Evolutionary conservation across 73 alveolate genomes (phyloP), one percentile per base, ranked within the genome.

Genomic region (Blepharisma stoltei): DNA sequence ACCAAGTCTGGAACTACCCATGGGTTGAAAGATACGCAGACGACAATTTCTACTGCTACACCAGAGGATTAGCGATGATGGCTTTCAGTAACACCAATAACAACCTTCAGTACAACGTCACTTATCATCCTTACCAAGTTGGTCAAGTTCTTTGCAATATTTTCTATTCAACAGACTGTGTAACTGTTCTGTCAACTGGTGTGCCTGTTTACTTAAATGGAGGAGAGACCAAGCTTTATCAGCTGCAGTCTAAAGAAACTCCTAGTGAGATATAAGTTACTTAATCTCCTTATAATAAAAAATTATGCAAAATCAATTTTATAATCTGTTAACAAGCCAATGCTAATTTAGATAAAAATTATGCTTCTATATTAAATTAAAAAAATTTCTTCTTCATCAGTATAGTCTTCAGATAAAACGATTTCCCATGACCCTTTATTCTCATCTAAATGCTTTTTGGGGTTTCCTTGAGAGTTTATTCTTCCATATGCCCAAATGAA

Each of bases 21-120:
- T 88, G 81, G 20, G 86, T 85, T 21, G 89, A 90, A 78, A 82
- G 95, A 71, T 86, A 67, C 47, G 85, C 83, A 38, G 94, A 82
- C 76, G 95, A 79, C 41, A 77, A 11, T 18, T 86, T 89, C 88
- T 92, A 90, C 53, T 90, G 95, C 54, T 92, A 86, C 73, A 71
- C 94, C 20, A 86, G 97, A 83, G 97, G 96, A 7, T 81, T 89
- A 43, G 83, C 83, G 48, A 70, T 92, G 27, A 83, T 89, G 52
- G 92, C 90, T 45, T 60, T 86, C 55, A 86, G 94, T 20, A 92
- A 88, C 76, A 82, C 85, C 46, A 91, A 89, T 69, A 37, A 54
- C 8, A 83, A 60, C 43, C 21, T 9, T 0, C 7, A 9, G 76
- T 60, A 60, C 48, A 18, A 21, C 23, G 76, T 60, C 76, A 60